These are phyloP conservation scores for Linnemannia elongata DNA, from an alignment of 192 early-diverging fungal species.

Conservation along the genomic window DNA sequence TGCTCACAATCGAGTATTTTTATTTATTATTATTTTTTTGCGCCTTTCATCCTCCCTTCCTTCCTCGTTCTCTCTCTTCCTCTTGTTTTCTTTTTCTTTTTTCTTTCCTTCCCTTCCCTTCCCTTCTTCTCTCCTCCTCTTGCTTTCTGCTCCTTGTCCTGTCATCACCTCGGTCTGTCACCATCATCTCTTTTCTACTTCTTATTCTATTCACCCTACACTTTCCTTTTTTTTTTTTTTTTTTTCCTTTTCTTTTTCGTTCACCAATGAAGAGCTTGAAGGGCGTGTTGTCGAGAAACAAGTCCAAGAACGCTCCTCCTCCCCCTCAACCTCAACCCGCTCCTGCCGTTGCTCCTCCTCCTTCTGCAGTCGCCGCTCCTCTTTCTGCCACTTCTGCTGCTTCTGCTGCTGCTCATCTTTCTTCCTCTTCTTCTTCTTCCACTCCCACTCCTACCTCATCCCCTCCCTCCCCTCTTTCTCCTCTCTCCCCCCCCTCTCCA, in stretches of 20 bases:
- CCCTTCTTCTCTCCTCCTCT: not conserved
- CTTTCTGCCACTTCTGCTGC: not conserved
- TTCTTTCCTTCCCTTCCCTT: not conserved
- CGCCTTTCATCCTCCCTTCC: constrained; percentile 4
- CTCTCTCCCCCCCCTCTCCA: not conserved
- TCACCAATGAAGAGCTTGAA: constrained; percentile 54
- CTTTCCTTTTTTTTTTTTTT: constrained; percentile 5
- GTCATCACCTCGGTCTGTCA: not conserved
- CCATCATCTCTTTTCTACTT: not conserved
- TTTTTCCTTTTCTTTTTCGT: not conserved
- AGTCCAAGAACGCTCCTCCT: constrained; percentile 38
- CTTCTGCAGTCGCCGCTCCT: not conserved
- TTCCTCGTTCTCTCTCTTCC: not conserved
- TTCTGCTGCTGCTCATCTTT: not conserved
- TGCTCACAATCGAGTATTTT: constrained; percentile 18
- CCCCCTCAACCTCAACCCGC: not conserved
- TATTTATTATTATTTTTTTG: not conserved
- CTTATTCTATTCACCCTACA: not conserved
- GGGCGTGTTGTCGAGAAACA: constrained; percentile 48
- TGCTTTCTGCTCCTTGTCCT: not conserved
- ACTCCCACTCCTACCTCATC: not conserved
- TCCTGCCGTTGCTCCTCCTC: not conserved
- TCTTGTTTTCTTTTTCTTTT: not conserved
- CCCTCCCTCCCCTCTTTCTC: not conserved
- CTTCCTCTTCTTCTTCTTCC: constrained; percentile 1